These are phyloP conservation scores for Aspergillus pseudoterreus DNA, from an alignment of 2,329 filamentous ascomycete genomes.

Conservation along the genomic window DNA sequence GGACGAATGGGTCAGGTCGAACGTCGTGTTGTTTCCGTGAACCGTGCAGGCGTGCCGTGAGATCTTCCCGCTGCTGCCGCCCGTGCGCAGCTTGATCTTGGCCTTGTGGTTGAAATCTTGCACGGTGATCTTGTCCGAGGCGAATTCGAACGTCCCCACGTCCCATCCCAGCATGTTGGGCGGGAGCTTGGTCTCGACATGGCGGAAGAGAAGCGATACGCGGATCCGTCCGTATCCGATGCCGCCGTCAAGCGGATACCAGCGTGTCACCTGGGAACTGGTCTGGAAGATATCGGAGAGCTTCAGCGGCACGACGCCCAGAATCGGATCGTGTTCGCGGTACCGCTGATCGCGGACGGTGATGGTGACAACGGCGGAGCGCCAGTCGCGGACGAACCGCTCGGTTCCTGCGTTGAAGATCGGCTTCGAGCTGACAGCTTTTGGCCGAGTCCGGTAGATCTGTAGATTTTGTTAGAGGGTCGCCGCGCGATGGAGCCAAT, in stretches of 20 bases:
- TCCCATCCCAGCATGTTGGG: slow-evolving; percentile 87
- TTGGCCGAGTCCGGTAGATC: slow-evolving; percentile 89
- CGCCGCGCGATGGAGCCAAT: not conserved
- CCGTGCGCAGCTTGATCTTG: slow-evolving; percentile 76
- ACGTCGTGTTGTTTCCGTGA: slow-evolving; percentile 58
- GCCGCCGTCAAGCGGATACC: slow-evolving; percentile 95
- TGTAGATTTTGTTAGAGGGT: slow-evolving; percentile 23
- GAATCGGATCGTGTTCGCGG: slow-evolving; percentile 88
- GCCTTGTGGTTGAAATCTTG: slow-evolving; percentile 58
- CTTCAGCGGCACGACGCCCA: slow-evolving; percentile 86
- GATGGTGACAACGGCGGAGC: slow-evolving; percentile 78
- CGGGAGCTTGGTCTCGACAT: slow-evolving; percentile 81
- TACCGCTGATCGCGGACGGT: slow-evolving; percentile 86
- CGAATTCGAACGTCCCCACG: slow-evolving; percentile 89
- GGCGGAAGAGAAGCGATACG: slow-evolving; percentile 85
- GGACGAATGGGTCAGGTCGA: slow-evolving; percentile 52
- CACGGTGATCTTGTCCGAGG: slow-evolving; percentile 65
- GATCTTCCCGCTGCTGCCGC: slow-evolving; percentile 73
- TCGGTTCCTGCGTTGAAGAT: slow-evolving; percentile 98
- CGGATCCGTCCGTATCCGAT: slow-evolving; percentile 87
- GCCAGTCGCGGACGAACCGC: slow-evolving; percentile 89
- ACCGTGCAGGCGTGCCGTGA: slow-evolving; percentile 59
- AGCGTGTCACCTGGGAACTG: slow-evolving; percentile 79
- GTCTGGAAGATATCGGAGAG: slow-evolving; percentile 84
- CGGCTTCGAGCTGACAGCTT: slow-evolving; percentile 88